Evolutionary conservation across 2,329 filamentous ascomycete genomes (phyloP).

Genomic region (Trichoderma breve): DNA sequence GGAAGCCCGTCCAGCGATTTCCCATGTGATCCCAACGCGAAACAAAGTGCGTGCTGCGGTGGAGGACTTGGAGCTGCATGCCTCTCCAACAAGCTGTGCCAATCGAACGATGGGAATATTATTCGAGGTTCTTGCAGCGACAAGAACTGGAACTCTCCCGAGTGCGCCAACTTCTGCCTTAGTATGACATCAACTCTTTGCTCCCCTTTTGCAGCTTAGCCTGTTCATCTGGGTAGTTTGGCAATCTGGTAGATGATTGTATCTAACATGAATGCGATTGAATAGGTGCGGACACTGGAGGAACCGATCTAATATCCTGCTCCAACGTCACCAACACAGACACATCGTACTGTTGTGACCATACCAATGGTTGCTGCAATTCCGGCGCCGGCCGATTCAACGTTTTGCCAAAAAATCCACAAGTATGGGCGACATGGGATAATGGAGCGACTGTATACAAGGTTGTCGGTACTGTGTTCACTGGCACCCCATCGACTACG

Average conservation of each 20-base stretch:
- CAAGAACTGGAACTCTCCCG: neutral
- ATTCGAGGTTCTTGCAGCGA: neutral
- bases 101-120: neutral
- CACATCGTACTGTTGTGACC: conserved; percentile 1
- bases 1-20: neutral
- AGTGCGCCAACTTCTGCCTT: neutral
- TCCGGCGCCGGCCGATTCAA: neutral
- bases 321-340: neutral
- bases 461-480: neutral
- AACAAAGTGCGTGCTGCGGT: neutral
- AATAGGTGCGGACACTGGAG: neutral
- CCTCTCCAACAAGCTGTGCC: neutral
- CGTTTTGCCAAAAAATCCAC: neutral
- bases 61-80: neutral
- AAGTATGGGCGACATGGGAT: neutral
- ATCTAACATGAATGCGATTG: neutral
- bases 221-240: neutral
- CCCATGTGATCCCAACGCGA: neutral
- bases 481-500: neutral
- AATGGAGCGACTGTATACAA: neutral
- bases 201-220: no score
- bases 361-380: neutral
- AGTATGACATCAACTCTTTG: neutral
- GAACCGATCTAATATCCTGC: conserved; percentile 7
- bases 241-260: neutral